Conservation (phyloP, 139 green algal species). For the Picochlorum sp. region DNA sequence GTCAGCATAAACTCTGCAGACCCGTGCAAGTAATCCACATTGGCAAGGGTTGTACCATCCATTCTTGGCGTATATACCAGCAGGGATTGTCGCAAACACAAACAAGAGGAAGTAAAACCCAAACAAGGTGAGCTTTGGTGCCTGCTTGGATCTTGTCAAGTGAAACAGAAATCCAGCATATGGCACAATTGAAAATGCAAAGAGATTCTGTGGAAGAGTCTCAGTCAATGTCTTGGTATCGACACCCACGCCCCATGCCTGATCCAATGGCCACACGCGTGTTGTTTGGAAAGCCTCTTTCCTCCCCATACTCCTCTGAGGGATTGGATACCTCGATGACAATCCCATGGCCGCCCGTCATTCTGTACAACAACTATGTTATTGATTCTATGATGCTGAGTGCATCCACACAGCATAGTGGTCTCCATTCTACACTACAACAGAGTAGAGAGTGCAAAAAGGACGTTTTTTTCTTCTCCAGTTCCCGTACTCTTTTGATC, state of each 20-base stretch:
- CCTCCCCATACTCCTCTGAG: no score
- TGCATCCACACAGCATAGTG: no score
- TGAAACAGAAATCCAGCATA: conserved; percentile 92
- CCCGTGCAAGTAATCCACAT: conserved; percentile 95
- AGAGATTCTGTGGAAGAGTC: conserved; percentile 65
- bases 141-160: conserved; percentile 53
- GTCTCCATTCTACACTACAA: no score
- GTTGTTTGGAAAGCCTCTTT: not conserved
- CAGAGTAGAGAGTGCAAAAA: no score
- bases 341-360: no score
- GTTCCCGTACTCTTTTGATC: no score
- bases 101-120: conserved; percentile 99
- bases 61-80: conserved; percentile 85
- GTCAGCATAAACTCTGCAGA: conserved; percentile 90
- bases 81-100: conserved; percentile 85
- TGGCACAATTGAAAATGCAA: conserved; percentile 78
- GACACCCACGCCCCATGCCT: conserved; percentile 10
- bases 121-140: conserved; percentile 52
- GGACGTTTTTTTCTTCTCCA: no score
- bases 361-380: no score
- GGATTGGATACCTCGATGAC: no score
- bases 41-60: conserved; percentile 71
- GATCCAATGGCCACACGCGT: conserved; percentile 15
- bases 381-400: no score
- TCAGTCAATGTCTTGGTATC: conserved; percentile 21